These are phyloP conservation scores for Phytophthora sansomeana DNA, from an alignment of 352 stramenopile genomes.

Conservation along the genomic window DNA sequence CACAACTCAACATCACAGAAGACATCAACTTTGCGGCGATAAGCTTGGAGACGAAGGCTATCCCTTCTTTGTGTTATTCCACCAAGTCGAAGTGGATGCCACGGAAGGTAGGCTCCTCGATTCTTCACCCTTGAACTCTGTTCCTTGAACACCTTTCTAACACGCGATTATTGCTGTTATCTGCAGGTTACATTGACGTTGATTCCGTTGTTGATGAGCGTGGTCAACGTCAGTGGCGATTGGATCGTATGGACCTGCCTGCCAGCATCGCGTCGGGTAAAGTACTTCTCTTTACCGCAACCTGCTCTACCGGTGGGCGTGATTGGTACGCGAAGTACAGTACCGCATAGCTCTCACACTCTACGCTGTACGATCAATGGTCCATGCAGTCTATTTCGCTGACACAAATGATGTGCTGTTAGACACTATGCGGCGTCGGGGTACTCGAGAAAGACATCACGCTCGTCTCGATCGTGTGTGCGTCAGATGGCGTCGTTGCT, in stretches of 20 bases:
- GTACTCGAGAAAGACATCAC: conserved; percentile 8
- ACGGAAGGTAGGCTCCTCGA: conserved; percentile 1
- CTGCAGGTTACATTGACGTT: conserved; percentile 4
- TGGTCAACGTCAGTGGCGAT: not conserved
- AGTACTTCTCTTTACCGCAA: conserved; percentile 6
- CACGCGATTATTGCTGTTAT: too few species aligned
- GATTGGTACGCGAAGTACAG: conserved; percentile 1
- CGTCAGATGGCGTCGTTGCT: conserved; percentile 2
- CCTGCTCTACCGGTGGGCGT: not conserved
- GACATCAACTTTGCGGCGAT: not conserved
- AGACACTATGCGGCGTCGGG: conserved; percentile 2
- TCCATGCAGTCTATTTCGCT: not conserved
- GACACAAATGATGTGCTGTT: not conserved
- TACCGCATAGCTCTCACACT: too few species aligned
- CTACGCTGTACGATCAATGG: too few species aligned
- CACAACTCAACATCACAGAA: too few species aligned
- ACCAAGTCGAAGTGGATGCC: conserved; percentile 5
- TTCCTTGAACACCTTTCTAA: too few species aligned
- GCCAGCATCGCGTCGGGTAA: conserved; percentile 6
- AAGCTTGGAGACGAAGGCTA: conserved; percentile 12
- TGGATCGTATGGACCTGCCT: conserved; percentile 13
- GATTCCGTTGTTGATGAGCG: not conserved
- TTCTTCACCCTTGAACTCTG: not conserved
- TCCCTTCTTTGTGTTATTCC: conserved; percentile 7
- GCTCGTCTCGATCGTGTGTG: conserved; percentile 6